phyloP scores from a whole-genome alignment of 1,284 basidiomycete species.

The Ganoderma lucidum region DNA sequence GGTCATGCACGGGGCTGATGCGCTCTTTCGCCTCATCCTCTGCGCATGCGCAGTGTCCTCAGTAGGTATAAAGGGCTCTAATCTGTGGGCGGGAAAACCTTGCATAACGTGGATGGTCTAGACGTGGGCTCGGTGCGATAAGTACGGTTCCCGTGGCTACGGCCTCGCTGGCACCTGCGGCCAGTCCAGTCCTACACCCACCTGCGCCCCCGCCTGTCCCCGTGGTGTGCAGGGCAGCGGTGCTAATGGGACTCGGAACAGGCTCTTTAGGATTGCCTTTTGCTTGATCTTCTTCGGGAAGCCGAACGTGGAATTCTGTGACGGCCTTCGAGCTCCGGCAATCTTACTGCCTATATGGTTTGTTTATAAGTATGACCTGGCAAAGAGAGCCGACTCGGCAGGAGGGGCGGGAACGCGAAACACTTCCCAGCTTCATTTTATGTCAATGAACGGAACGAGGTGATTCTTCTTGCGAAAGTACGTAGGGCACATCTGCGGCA shows the following conservation, averaged over 20 bases:
- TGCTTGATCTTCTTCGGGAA: neutral
- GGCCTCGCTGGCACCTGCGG: neutral
- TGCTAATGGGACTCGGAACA: neutral
- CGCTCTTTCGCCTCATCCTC: neutral
- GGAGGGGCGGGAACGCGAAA: neutral
- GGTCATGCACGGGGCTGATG: slow-evolving; percentile 4
- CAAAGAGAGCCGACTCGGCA: neutral
- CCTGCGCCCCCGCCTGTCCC: neutral
- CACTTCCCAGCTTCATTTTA: slow-evolving; percentile 4
- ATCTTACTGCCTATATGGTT: neutral
- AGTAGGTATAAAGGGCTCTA: neutral
- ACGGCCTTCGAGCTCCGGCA: neutral
- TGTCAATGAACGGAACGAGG: slow-evolving; percentile 1
- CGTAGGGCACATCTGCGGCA: neutral
- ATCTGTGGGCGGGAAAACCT: neutral
- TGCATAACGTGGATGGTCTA: neutral
- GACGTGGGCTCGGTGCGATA: neutral
- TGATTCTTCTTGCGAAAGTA: neutral
- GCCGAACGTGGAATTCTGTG: neutral
- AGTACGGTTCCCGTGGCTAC: neutral
- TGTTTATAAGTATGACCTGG: neutral
- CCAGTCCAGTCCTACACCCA: neutral
- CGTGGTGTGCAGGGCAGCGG: neutral
- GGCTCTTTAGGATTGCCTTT: neutral
- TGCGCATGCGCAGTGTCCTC: slow-evolving; percentile 3